Conservation (phyloP, 257 asterid species). For the Salvia miltiorrhiza region DNA sequence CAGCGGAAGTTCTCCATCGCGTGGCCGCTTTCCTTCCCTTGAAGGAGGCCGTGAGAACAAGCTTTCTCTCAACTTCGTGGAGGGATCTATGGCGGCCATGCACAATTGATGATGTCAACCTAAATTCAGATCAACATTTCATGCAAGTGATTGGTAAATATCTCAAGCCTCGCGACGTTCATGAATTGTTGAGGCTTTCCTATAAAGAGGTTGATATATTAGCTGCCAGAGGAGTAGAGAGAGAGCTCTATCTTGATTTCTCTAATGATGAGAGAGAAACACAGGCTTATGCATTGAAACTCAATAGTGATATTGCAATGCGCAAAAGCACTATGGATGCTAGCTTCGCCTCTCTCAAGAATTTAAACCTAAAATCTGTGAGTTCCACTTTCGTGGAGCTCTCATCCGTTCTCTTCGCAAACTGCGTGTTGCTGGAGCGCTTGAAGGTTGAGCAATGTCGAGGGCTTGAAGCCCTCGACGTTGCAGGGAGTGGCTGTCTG, state of each 20-base stretch:
- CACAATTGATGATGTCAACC: background rate
- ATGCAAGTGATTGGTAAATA: background rate
- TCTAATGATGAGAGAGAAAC: background rate
- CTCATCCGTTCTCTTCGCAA: background rate
- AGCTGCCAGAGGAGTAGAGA: background rate
- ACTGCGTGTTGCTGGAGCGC: background rate
- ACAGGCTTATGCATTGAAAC: background rate
- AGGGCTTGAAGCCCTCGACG: background rate
- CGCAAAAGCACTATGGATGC: background rate
- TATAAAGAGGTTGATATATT: background rate
- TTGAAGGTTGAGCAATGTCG: background rate
- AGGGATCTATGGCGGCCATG: background rate
- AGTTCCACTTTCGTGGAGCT: background rate
- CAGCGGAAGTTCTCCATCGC: background rate
- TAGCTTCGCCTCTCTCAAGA: background rate
- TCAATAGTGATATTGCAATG: background rate
- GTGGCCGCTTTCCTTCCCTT: background rate
- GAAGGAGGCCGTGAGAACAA: background rate
- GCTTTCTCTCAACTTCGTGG: background rate
- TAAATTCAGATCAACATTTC: background rate
- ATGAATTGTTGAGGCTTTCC: background rate
- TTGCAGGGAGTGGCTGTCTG: background rate
- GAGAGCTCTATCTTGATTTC: constrained; percentile 1
- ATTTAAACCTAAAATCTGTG: background rate
- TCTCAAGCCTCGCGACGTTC: background rate